phyloP scores from a whole-genome alignment of 2,329 filamentous ascomycete species.

The Colletotrichum sp. region DNA sequence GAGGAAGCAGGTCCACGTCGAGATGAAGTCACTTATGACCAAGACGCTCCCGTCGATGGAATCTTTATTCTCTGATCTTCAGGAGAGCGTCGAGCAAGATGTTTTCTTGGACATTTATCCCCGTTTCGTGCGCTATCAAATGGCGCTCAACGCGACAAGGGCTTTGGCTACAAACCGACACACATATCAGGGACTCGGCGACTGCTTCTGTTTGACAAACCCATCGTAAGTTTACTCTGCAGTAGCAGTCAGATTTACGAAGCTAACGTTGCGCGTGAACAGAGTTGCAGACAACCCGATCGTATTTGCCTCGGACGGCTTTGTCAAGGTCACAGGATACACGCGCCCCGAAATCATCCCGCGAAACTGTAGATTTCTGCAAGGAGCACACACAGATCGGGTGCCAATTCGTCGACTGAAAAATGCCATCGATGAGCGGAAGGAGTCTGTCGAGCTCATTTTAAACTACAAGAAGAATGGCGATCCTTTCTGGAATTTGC shows the following conservation, averaged over 20 bases:
- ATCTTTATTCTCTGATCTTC: slow-evolving; percentile 46
- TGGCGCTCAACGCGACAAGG: slow-evolving; percentile 48
- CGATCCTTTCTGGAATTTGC: slow-evolving; percentile 61
- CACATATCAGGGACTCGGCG: slow-evolving; percentile 58
- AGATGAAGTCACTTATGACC: slow-evolving; percentile 51
- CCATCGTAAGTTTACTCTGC: slow-evolving; percentile 27
- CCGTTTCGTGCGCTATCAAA: slow-evolving; percentile 56
- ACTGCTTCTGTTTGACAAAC: slow-evolving; percentile 64
- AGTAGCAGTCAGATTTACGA: rapidly evolving
- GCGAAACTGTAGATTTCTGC: slow-evolving; percentile 56
- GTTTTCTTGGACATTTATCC: slow-evolving; percentile 54
- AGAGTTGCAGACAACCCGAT: slow-evolving; percentile 52
- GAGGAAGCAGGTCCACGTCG: slow-evolving; percentile 44
- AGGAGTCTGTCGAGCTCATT: slow-evolving; percentile 54
- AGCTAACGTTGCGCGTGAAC: not conserved
- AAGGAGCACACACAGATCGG: slow-evolving; percentile 50
- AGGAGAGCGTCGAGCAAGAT: slow-evolving; percentile 47
- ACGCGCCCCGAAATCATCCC: slow-evolving; percentile 50
- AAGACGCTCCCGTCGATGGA: slow-evolving; percentile 51
- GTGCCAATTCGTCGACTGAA: slow-evolving; percentile 45
- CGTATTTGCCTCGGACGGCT: slow-evolving; percentile 54
- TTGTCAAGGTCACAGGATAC: slow-evolving; percentile 56
- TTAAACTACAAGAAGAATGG: slow-evolving; percentile 57
- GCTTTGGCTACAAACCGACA: slow-evolving; percentile 43
- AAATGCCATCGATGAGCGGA: slow-evolving; percentile 41